Evolutionary conservation across 2,329 filamentous ascomycete species (phyloP), one percentile per base, ranked within the genome.

Genomic region (Phaeosphaeria sp.): DNA sequence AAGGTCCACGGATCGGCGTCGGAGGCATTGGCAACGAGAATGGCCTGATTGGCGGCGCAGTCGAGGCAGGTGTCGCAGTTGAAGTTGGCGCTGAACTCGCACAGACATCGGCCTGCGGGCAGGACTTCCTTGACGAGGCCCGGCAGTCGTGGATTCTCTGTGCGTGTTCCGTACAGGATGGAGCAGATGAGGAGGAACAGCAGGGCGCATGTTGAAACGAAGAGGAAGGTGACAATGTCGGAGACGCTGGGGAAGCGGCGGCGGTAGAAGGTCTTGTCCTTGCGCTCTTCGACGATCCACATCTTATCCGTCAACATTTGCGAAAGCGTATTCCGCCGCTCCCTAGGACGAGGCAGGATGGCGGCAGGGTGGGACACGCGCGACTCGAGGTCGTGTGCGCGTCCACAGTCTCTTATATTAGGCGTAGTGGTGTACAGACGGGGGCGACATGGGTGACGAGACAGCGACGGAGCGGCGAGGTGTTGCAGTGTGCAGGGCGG

Each of bases 101-200:
- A 75, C 50, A 69, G 61, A 52, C 72, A 75, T 54, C 71, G 69
- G 46, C 72, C 72, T 4, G 71, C 72, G 43, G 72, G 72, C 43
- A 75, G 62, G 41, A 72, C 66, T 47, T 69, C 70, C 56, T 71
- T 65, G 49, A 75, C 71, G 25, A 72, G 61, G 11, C 66, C 61
- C n/a, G 72, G 72, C 13, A 75, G 58, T 3, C 57, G 60, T 18
- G 67, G 69, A 50, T 63, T 65, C 59, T 73, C 68, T 43, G 68
- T 69, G 55, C 71, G 72, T 15, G 71, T 75, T 62, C 71, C 72
- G 55, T 73, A 75, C 11, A 75, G 56, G 46, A 75, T 73, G 50
- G 68, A 67, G 64, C 68, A 73, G 50, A 73, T 56, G 55, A 75
- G 64, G 47, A 73, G 58, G 62, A 75, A 63, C 54, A 73, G 62